Percentiles rank a stretch among this genome's conserved stretches.
Evolutionary conservation across 2,329 filamentous ascomycete genomes (phyloP).

Genomic region (Aspergillus tubingensis): DNA sequence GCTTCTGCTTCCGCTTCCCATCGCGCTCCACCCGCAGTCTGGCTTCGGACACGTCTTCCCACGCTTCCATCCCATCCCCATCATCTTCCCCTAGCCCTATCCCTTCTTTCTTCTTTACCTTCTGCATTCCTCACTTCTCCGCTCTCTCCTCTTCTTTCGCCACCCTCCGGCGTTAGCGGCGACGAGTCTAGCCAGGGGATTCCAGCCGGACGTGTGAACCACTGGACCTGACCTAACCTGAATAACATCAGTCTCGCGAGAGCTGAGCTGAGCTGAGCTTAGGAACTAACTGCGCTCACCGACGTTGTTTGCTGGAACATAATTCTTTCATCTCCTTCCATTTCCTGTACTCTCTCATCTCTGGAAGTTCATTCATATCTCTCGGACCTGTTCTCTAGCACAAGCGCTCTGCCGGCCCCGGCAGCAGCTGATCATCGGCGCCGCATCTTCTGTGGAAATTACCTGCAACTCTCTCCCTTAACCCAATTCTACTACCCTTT

Average conservation of each 20-base stretch:
- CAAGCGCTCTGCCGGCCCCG: constrained; percentile 25
- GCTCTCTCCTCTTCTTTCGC: background rate
- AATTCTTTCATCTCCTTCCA: constrained; percentile 12
- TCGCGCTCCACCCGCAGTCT: constrained; percentile 19
- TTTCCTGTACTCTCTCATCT: constrained; percentile 16
- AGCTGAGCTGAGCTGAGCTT: background rate
- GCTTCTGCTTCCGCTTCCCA: constrained; percentile 18
- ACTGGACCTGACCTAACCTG: constrained; percentile 17
- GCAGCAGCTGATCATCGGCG: constrained; percentile 17
- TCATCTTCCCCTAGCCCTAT: background rate
- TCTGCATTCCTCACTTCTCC: background rate
- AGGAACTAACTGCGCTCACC: constrained; percentile 15
- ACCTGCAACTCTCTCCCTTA: constrained; percentile 18
- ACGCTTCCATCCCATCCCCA: constrained; percentile 9
- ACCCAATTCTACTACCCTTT: constrained; percentile 14
- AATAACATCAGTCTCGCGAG: constrained; percentile 16
- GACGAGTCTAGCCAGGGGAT: constrained; percentile 20
- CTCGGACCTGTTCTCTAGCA: constrained; percentile 24
- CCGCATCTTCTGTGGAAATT: constrained; percentile 28
- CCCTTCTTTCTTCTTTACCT: background rate
- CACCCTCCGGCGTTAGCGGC: constrained; percentile 10
- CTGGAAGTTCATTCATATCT: constrained; percentile 18
- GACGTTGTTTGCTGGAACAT: constrained; percentile 13
- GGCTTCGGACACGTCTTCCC: constrained; percentile 19
- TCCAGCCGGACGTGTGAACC: constrained; percentile 15